Evolutionary conservation across 257 asterid genomes (phyloP), one percentile per base, ranked within the genome.

Genomic region (Nicotiana obtusifolia): DNA sequence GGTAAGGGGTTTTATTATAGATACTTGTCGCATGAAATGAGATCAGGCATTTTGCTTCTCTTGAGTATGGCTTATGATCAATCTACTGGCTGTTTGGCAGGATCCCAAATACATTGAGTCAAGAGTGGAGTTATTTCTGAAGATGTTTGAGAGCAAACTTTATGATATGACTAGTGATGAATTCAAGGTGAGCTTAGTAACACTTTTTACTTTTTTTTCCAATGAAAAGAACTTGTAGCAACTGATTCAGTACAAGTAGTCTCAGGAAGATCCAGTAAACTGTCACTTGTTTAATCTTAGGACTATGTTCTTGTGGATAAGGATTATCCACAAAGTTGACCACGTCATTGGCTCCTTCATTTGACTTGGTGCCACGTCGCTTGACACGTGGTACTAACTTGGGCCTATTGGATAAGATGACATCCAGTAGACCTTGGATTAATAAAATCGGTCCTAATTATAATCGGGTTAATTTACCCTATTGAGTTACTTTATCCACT

Each of bases 71-170:
- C 76, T 81, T 33, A 60, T 65, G 26, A 56, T 78, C 68, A 53
- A 73, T 68, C 54, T 81, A n/a, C 77, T 62, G 82, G 49, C 81
- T 84, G 87, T 82, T 85, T 87, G 88, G 80, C 88, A 96, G 99
- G 98, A 94, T 80, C 98, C 99, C 81, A 93, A 92, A 81, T 95
- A 93, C 85, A 89, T 96, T 64, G 97, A 93, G 86, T 87, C 87
- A 81, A 92, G 98, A 84, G 98, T 96, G 13, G 97, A 92, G 83
- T 89, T 90, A 30, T 96, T 96, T 87, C 91, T 96, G 73, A 90
- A 91, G 91, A 90, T 85, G 91, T 96, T 96, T 83, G 98, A 94
- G 82, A 87, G 90, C 83, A 92, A 92, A 89, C 98, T 96, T 79
- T 86, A 90, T 76, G 97, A 91, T 84, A 91, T 96, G 97, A 81